Evolutionary conservation across 352 stramenopile species (phyloP).

Genomic region (Phytophthora multivora): DNA sequence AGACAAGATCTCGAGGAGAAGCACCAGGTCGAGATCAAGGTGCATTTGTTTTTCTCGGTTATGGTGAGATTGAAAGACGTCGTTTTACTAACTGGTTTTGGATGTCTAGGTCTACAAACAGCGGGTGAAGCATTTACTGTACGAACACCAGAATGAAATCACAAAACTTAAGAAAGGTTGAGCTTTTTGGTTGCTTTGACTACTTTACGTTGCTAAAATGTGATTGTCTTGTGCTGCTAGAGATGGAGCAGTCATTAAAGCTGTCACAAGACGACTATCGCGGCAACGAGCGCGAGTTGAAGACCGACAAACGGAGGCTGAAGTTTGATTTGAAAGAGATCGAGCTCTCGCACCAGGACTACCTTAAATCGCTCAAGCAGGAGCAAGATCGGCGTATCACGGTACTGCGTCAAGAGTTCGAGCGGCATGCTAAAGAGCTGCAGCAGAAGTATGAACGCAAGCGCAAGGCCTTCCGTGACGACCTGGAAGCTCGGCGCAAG

Average conservation of each 20-base stretch:
- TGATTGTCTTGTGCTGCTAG: slow-evolving; percentile 33
- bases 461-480: slow-evolving; percentile 80
- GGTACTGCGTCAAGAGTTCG: slow-evolving; percentile 91
- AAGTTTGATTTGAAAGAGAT: slow-evolving; percentile 93
- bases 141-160: slow-evolving; percentile 95
- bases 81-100: not conserved
- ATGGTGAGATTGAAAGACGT: not conserved
- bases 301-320: slow-evolving; percentile 87
- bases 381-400: slow-evolving; percentile 94
- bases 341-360: slow-evolving; percentile 92
- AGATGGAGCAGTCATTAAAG: slow-evolving; percentile 90
- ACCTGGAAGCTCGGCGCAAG: slow-evolving; percentile 83
- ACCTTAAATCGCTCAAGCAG: slow-evolving; percentile 92
- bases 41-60: slow-evolving; percentile 6
- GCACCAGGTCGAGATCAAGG: slow-evolving; percentile 96
- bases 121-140: slow-evolving; percentile 95
- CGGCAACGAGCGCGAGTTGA: slow-evolving; percentile 85
- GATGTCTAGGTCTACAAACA: slow-evolving; percentile 91
- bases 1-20: slow-evolving; percentile 95
- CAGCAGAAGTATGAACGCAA: slow-evolving; percentile 90
- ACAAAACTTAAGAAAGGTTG: slow-evolving; percentile 87
- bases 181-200: not conserved
- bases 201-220: no score
- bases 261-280: slow-evolving; percentile 92
- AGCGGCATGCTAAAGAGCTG: slow-evolving; percentile 89